A percentile compares a stretch with the other conserved stretches of the same genome.
These are phyloP conservation scores for Paramarasmius palmivorus DNA, from an alignment of 1,284 basidiomycete species.

Conservation along the genomic window DNA sequence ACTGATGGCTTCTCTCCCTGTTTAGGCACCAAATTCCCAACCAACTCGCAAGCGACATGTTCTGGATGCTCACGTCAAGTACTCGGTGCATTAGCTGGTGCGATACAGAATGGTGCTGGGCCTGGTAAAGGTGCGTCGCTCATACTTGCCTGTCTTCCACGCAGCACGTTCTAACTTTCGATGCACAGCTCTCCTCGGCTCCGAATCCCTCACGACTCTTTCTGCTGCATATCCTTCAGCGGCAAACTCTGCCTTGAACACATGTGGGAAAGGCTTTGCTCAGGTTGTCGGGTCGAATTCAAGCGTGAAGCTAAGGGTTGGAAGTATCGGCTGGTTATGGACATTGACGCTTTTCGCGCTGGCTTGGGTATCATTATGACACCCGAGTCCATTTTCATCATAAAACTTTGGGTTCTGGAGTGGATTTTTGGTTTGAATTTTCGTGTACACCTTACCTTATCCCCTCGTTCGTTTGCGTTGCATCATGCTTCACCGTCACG, in stretches of 20 bases:
- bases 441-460: too few relatives aligned
- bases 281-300: background rate
- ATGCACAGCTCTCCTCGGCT: background rate
- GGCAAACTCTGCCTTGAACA: background rate
- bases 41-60: constrained; percentile 49
- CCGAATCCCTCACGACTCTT: background rate
- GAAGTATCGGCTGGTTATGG: too few relatives aligned
- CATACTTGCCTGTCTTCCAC: background rate
- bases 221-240: background rate
- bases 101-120: constrained; percentile 31
- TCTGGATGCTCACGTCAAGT: constrained; percentile 57
- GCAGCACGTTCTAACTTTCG: background rate
- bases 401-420: too few relatives aligned
- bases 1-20: background rate
- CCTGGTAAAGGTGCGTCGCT: background rate
- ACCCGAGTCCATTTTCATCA: too few relatives aligned
- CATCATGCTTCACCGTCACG: too few relatives aligned
- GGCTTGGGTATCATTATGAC: too few relatives aligned
- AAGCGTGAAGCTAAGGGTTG: too few relatives aligned
- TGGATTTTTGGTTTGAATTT: too few relatives aligned
- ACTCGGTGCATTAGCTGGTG: constrained; percentile 48
- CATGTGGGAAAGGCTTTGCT: background rate
- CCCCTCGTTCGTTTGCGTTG: too few relatives aligned
- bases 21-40: constrained; percentile 38
- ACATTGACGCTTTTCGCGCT: too few relatives aligned